Conservation (phyloP, 371 early-diverging fungal genomes). For the Zancudomyces culisetae region DNA sequence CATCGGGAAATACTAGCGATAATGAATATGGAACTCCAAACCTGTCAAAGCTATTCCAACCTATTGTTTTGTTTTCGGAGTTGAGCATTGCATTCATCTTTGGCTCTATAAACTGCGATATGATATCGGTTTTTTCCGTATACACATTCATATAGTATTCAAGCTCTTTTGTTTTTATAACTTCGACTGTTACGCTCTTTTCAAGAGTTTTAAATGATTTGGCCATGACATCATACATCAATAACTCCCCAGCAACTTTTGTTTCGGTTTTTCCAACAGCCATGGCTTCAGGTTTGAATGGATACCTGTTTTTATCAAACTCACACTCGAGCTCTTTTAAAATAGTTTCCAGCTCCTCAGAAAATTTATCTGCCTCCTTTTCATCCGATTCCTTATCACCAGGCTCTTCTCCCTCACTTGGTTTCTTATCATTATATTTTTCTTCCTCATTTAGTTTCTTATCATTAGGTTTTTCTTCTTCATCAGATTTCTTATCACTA, state of each 20-base stretch:
- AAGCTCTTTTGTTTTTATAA: conserved; percentile 23
- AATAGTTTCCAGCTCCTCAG: conserved; percentile 17
- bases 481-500: too few species aligned
- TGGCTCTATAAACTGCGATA: conserved; percentile 41
- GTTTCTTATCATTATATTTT: too few species aligned
- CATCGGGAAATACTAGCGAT: conserved; percentile 33
- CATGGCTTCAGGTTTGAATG: conserved; percentile 10
- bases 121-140: conserved; percentile 19
- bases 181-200: conserved; percentile 22
- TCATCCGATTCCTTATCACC: conserved; percentile 33
- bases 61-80: conserved; percentile 31
- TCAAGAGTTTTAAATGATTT: conserved; percentile 27
- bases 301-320: not conserved
- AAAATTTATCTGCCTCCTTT: conserved; percentile 8
- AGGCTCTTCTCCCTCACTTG: too few species aligned
- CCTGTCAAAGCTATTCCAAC: conserved; percentile 36
- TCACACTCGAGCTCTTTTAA: conserved; percentile 10
- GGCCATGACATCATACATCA: conserved; percentile 29
- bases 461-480: too few species aligned
- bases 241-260: conserved; percentile 28
- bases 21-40: conserved; percentile 35
- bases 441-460: too few species aligned
- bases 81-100: conserved; percentile 57
- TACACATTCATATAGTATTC: conserved; percentile 33
- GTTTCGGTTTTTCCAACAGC: conserved; percentile 10